These are phyloP conservation scores for Chrysochromulina tobinii DNA, from an alignment of 78 protist genomes.

Conservation along the genomic window DNA sequence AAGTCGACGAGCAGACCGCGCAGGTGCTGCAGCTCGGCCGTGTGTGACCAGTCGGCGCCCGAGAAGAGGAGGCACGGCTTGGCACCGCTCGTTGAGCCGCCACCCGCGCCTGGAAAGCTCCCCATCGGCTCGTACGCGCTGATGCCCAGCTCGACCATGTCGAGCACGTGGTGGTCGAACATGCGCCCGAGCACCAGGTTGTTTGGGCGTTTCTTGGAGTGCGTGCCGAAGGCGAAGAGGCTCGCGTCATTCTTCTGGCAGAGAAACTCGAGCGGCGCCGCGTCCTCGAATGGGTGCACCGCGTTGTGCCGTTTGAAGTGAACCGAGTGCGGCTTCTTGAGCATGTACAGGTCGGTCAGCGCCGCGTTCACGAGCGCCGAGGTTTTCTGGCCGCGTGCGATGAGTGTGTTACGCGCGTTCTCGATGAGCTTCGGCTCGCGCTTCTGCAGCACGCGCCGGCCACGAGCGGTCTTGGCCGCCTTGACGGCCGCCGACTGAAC, in stretches of 20 bases:
- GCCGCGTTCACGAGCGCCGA: background rate
- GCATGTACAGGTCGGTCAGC: slow-evolving; percentile 18
- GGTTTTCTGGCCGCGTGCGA: slow-evolving; percentile 15
- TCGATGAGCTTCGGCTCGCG: slow-evolving; percentile 52
- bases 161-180: slow-evolving; percentile 78
- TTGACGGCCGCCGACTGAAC: background rate
- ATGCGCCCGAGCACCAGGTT: slow-evolving; percentile 83
- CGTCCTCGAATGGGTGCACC: slow-evolving; percentile 77
- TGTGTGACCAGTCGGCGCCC: slow-evolving; percentile 72
- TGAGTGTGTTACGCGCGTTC: slow-evolving; percentile 12
- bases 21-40: background rate
- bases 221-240: slow-evolving; percentile 77
- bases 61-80: slow-evolving; percentile 83
- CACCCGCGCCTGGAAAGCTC: background rate
- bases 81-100: slow-evolving; percentile 36
- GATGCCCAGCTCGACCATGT: slow-evolving; percentile 89
- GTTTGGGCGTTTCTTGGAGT: slow-evolving; percentile 85
- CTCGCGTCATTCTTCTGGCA: slow-evolving; percentile 59
- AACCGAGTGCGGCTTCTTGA: slow-evolving; percentile 21
- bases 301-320: slow-evolving; percentile 32
- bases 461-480: slow-evolving; percentile 48
- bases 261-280: slow-evolving; percentile 51
- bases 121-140: slow-evolving; percentile 38
- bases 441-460: slow-evolving; percentile 25
- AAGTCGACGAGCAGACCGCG: background rate